Evolutionary conservation across 805 yeast genomes (phyloP), one percentile per base, ranked within the genome.

Genomic region (Yarrowia bubula): DNA sequence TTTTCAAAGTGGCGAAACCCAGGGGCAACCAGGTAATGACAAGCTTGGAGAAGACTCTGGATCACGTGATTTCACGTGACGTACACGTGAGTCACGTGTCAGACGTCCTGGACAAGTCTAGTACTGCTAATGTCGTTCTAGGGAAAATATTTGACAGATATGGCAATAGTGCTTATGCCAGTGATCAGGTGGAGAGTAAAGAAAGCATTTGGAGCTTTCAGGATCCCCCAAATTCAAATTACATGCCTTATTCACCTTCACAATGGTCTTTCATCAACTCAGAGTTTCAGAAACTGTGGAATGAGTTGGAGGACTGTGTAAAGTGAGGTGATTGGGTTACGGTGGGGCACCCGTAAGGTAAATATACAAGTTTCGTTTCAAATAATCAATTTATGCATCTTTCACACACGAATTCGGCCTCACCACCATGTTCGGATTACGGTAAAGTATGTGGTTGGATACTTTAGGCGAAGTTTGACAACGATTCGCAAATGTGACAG

Each of bases 231-330:
- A 22, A 28, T 14, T n/a, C 44, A 14, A 9, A 13, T 7, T 35
- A 35, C 14, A 51, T 38, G 44, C 60, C 60, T 9, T 51, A 51
- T 10, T 51, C 60, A n/a, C 60, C 60, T 14, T 51, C 60, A n/a
- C 60, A 51, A 7, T 51, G 60, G 60, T 9, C 8, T 2, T 51
- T 38, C 8, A 38, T 51, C 15, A 22, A 22, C 10, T 28, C 43
- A 9, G 60, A 38, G 60, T 51, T 51, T 15, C 43, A 28, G 44
- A 51, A 39, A 9, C 35, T 51, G 35, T 22, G 31, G 31, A 2
- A 13, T 18, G 55, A 48, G 15, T 13, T 48, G 31, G 55, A 48
- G 41, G 55, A 13, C 3, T 13, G 39, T 11, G 37, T 31, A 1
- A 44, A 44, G 18, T 44, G 47, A 44, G 13, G 47, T 22, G 32